These are phyloP conservation scores for Mangifera indica DNA, from an alignment of 345 rosid species.

Conservation along the genomic window DNA sequence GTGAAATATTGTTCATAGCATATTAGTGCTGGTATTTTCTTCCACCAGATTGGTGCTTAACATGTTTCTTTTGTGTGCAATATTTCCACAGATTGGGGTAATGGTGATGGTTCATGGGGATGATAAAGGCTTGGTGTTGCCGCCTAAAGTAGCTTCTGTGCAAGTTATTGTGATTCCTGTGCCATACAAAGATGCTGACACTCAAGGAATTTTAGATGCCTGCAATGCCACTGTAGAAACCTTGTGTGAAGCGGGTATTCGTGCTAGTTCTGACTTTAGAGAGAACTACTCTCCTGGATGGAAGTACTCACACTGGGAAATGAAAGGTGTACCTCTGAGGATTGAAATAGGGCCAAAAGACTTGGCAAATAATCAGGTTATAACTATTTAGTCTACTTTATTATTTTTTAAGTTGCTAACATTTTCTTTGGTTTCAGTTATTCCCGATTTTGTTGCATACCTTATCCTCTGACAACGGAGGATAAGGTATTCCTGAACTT, in stretches of 20 bases:
- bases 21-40: neutral
- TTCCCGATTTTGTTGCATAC: slow-evolving; percentile 6
- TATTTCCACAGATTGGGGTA: slow-evolving; percentile 71
- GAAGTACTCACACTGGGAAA: slow-evolving; percentile 98
- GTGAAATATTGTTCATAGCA: neutral
- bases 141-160: slow-evolving; percentile 86
- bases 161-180: slow-evolving; percentile 91
- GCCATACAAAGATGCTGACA: slow-evolving; percentile 92
- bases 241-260: slow-evolving; percentile 67
- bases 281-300: slow-evolving; percentile 97
- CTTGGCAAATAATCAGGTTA: slow-evolving; percentile 76
- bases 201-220: slow-evolving; percentile 80
- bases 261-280: slow-evolving; percentile 74
- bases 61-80: neutral
- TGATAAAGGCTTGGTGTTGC: slow-evolving; percentile 76
- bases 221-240: slow-evolving; percentile 68
- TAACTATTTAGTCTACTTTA: neutral
- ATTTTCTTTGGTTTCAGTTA: slow-evolving; percentile 1
- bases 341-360: slow-evolving; percentile 97
- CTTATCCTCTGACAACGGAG: neutral
- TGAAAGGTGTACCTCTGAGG: slow-evolving; percentile 97
- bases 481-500: no score
- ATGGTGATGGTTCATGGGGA: slow-evolving; percentile 99
- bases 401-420: neutral
- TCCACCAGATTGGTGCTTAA: neutral